Conservation (phyloP, 139 green algal genomes). For the Chlamydomonas applanata region DNA sequence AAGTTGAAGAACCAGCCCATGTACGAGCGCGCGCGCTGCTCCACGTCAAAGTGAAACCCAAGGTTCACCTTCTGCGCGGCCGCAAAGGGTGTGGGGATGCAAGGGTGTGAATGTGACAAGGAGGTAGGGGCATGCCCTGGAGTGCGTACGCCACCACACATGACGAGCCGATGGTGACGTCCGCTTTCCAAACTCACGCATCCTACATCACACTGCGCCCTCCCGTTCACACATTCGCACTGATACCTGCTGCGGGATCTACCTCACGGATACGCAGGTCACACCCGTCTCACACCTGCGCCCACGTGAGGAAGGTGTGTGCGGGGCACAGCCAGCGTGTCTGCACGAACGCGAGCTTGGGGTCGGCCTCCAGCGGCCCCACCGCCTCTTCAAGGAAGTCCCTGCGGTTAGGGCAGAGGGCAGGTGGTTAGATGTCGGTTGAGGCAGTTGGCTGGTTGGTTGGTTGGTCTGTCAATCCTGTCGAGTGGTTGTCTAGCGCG, state of each 20-base stretch:
- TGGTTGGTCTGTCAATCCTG: too few relatives aligned
- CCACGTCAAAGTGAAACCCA: constrained; percentile 64
- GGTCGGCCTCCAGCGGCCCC: constrained; percentile 30
- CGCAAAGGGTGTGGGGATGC: not conserved
- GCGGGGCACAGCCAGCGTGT: constrained; percentile 77
- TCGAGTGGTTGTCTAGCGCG: too few relatives aligned
- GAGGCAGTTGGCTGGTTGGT: too few relatives aligned
- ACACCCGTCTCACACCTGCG: too few relatives aligned
- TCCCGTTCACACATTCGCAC: too few relatives aligned
- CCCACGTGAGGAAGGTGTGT: constrained; percentile 75
- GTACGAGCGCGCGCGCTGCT: constrained; percentile 57
- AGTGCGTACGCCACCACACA: too few relatives aligned
- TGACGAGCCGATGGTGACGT: too few relatives aligned
- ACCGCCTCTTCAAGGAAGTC: constrained; percentile 49
- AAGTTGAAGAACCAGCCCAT: constrained; percentile 72
- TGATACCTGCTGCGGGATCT: too few relatives aligned
- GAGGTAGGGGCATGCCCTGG: not conserved
- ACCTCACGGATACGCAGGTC: too few relatives aligned
- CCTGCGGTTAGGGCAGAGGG: not conserved
- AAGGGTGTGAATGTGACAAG: not conserved
- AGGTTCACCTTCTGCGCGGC: constrained; percentile 43
- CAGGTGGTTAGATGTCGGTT: not conserved
- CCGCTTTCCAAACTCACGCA: too few relatives aligned
- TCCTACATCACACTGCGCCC: too few relatives aligned
- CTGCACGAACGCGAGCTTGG: constrained; percentile 72